Evolutionary conservation across 192 early-diverging fungal species (phyloP).

Genomic region (Chytriomyces confervae): DNA sequence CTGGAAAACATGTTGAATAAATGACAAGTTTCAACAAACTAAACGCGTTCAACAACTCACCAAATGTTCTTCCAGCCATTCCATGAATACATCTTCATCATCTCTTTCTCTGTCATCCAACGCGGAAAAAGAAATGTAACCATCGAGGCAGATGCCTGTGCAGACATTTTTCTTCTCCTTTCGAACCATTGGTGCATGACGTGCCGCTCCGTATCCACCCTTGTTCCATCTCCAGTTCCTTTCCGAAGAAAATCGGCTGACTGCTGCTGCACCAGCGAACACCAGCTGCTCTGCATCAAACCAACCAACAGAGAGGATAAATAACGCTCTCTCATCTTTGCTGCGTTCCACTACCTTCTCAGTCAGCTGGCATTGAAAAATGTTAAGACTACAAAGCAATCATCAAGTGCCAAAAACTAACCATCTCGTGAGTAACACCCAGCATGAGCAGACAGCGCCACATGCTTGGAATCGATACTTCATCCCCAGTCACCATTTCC

Average conservation of each 20-base stretch:
- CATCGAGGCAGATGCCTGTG: neutral
- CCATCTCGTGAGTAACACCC: neutral
- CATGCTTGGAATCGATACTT: neutral
- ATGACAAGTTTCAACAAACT: neutral
- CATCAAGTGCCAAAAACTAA: conserved; percentile 7
- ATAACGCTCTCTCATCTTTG: neutral
- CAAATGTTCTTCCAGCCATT: neutral
- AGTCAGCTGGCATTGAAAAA: neutral
- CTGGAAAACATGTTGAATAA: neutral
- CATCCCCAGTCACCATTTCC: neutral
- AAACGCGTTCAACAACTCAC: neutral
- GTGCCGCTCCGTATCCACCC: neutral
- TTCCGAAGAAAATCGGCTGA: neutral
- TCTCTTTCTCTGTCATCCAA: too few relatives aligned
- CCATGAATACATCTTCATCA: neutral
- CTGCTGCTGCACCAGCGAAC: conserved; percentile 13
- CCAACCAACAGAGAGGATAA: conserved; percentile 1
- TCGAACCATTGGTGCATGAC: neutral
- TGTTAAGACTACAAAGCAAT: neutral
- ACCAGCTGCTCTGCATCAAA: neutral
- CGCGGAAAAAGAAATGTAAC: neutral
- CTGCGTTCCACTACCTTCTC: neutral
- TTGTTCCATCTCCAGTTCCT: neutral
- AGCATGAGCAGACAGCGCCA: neutral
- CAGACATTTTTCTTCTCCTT: neutral